Base-by-base conservation (phyloP, 176 grass and related monocot species). In the Carex parvula region DNA sequence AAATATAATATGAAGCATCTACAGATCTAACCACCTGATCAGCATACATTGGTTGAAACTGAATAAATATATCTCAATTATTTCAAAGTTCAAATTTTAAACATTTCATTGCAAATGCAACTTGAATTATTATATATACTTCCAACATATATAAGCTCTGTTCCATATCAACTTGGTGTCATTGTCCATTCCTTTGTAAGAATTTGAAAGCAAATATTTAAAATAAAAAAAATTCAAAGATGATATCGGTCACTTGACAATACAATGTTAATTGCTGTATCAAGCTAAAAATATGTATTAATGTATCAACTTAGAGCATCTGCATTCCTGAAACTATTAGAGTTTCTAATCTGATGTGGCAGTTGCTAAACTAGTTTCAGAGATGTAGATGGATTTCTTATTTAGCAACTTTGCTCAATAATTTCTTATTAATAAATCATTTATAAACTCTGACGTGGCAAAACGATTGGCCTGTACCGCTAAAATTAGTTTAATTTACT, bases 21-120 rank as follows among this genome's bases (percentile, higher is more conserved):
- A 76, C 22, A 54, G 21, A 76, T 76, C 46, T 17, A 76, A 55
- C 72, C n/a, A 76, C 72, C 48, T 75, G 71, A 75, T 48, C 46
- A 55, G 22, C 71, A 75, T n/a, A n/a, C 71, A 6, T 54, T 53
- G 46, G 71, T 75, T 75, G 71, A 4, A 30, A 16, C 71, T 55
- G 71, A 75, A 54, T 75, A 75, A 14, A 75, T 53, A 54, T 16
- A 54, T 75, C 42, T 76, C 48, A 76, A 76, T 76, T 76, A 76
- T 56, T 76, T 55, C 13, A 2, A 75, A 14, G 21, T 14, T 52
- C 46, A 75, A 52, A 29, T 56, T 76, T 29, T 15, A 76, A 76
- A 55, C 72, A 76, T 20, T 55, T 55, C 5, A 55, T 76, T 69
- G 5, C 35, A 70, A 55, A 16, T 76, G 48, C 48, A 76, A 56